phyloP scores from a whole-genome alignment of 2,329 filamentous ascomycete genomes.

The Ophiosphaerella korrae region DNA sequence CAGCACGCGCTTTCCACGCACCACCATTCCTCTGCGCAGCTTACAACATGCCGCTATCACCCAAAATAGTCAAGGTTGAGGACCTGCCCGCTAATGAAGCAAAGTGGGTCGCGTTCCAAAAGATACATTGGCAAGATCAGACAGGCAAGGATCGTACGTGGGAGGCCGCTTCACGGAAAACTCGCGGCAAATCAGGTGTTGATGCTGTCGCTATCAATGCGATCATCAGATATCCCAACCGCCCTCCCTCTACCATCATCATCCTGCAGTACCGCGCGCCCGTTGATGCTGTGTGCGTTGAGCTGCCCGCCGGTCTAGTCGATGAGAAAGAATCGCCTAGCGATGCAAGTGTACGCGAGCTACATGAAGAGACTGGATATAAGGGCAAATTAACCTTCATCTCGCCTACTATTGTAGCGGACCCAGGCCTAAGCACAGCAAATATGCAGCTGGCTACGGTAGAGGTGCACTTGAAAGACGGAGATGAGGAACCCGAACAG shows the following conservation, averaged over 20 bases:
- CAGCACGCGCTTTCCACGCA: slow-evolving; percentile 19
- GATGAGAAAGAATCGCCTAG: slow-evolving; percentile 62
- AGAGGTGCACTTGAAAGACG: slow-evolving; percentile 60
- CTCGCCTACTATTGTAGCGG: slow-evolving; percentile 71
- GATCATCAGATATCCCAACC: slow-evolving; percentile 56
- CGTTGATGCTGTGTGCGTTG: slow-evolving; percentile 62
- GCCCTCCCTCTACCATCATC: slow-evolving; percentile 58
- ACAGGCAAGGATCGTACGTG: slow-evolving; percentile 54
- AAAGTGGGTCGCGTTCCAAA: slow-evolving; percentile 63
- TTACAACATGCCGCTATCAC: slow-evolving; percentile 40
- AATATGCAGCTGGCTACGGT: slow-evolving; percentile 68
- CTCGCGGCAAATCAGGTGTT: slow-evolving; percentile 60
- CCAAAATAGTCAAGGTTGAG: slow-evolving; percentile 46
- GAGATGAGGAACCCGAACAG: slow-evolving; percentile 60
- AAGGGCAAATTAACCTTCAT: slow-evolving; percentile 58
- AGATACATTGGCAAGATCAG: slow-evolving; percentile 58
- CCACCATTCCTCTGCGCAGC: slow-evolving; percentile 17
- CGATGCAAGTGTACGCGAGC: slow-evolving; percentile 62
- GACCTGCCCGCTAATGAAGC: slow-evolving; percentile 58
- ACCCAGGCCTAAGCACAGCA: slow-evolving; percentile 64
- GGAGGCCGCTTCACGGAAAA: slow-evolving; percentile 58
- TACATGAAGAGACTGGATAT: slow-evolving; percentile 68
- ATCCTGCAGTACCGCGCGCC: slow-evolving; percentile 66
- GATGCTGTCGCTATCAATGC: slow-evolving; percentile 66
- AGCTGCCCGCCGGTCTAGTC: slow-evolving; percentile 65